These are phyloP conservation scores for Rhizoctonia solani DNA, from an alignment of 1,284 basidiomycete species.

Conservation along the genomic window DNA sequence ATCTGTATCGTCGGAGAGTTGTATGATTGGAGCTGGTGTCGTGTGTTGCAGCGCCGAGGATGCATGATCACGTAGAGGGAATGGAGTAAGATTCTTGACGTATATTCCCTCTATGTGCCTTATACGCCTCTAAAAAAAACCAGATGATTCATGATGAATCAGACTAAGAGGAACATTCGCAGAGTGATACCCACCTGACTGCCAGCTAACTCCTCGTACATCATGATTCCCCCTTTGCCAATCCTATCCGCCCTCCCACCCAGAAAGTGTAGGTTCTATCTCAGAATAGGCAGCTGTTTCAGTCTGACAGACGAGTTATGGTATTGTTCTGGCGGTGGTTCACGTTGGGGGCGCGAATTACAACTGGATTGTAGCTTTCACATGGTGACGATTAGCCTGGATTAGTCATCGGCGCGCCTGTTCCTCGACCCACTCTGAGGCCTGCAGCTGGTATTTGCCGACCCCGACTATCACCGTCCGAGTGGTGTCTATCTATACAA, in stretches of 20 bases:
- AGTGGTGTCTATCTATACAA: background rate
- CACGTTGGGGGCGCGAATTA: slow-evolving; percentile 19
- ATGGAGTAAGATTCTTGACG: slow-evolving; percentile 78
- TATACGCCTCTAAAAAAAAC: slow-evolving; percentile 60
- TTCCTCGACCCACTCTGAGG: background rate
- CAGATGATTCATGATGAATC: slow-evolving; percentile 6
- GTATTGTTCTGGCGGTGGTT: background rate
- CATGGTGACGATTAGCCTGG: slow-evolving; percentile 8
- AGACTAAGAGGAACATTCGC: background rate
- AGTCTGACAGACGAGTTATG: background rate
- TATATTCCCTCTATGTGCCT: slow-evolving; percentile 75
- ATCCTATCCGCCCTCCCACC: slow-evolving; percentile 25
- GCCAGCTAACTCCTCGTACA: slow-evolving; percentile 28
- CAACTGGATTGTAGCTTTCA: slow-evolving; percentile 18
- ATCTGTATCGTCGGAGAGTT: slow-evolving; percentile 63
- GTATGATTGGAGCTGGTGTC: slow-evolving; percentile 36
- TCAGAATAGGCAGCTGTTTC: slow-evolving; percentile 7
- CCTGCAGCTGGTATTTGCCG: background rate
- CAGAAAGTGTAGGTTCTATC: slow-evolving; percentile 5
- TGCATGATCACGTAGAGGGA: slow-evolving; percentile 74
- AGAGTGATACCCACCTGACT: slow-evolving; percentile 1
- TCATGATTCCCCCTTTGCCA: background rate
- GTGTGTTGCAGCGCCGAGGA: slow-evolving; percentile 72
- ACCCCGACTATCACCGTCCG: background rate
- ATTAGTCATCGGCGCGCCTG: slow-evolving; percentile 13